Base-by-base conservation (phyloP, 768 basidiomycete species). In the Auriscalpium microsporum region DNA sequence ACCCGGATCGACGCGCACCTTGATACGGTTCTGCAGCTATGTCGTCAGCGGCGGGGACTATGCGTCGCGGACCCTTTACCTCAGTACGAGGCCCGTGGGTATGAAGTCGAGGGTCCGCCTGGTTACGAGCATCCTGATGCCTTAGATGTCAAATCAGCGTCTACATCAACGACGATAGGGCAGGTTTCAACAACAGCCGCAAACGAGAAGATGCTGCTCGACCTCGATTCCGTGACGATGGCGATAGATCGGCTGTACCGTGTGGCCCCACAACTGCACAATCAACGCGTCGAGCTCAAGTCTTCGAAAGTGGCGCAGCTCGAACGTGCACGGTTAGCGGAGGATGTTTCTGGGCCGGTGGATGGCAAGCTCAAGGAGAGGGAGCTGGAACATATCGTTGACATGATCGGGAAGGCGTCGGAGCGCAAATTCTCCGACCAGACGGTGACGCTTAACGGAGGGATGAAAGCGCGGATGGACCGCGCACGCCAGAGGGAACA, bases 251-350 rank as follows among this genome's bases (percentile, higher is more conserved):
- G 93, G 38, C 72, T 97, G 10, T 91, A 96, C 68, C 69, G 80
- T 8, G 88, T 86, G 34, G 83, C 92, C 0, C 94, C 95, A 1
- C 94, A 95, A 67, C 70, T 97, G 44, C 82, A 87, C 56, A 87
- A 94, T 66, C 95, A 99, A 68, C 83, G 96, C 1, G 92, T 90
- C n/a, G 94, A 94, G 67, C 79, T 95, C 46, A 85, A 86, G 63
- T 77, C 77, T 6, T 72, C 80, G 23, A 88, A 90, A 65, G 62
- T 84, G 13, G 78, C 79, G 11, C 79, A 91, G 68, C 79, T 92
- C 73, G 87, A 90, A 68, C 78, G 78, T 45, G 90, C 88, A 5
- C 72, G 80, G 45, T 71, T 70, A 53, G 72, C 75, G 44, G 79
- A 75, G 10, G 50, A 54, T 11, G 28, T 28, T 28, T 59, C 65